These are phyloP conservation scores for Solanum verrucosum DNA, from an alignment of 257 asterid species.

Conservation along the genomic window DNA sequence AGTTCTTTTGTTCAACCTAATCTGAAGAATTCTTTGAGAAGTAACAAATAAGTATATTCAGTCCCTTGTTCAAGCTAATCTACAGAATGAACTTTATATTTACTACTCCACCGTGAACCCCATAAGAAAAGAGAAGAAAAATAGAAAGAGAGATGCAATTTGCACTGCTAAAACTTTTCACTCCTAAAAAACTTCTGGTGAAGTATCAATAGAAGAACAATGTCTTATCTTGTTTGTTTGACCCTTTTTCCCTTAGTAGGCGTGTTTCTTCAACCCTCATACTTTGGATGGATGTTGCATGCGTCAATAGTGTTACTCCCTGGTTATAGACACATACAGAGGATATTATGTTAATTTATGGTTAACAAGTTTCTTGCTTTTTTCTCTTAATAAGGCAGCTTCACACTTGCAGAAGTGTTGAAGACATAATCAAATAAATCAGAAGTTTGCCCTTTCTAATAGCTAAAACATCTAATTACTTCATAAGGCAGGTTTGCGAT, in stretches of 20 bases:
- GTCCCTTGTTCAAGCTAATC: background rate
- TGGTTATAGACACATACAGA: background rate
- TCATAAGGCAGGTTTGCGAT: background rate
- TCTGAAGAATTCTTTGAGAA: background rate
- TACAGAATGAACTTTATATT: background rate
- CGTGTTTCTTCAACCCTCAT: background rate
- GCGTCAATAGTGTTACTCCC: background rate
- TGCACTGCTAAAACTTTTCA: background rate
- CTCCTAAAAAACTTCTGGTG: background rate
- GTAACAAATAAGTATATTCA: background rate
- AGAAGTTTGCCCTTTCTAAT: background rate
- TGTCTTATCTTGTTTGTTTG: background rate
- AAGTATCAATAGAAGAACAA: background rate
- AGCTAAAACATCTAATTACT: background rate
- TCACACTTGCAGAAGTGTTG: background rate
- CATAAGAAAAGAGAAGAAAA: background rate
- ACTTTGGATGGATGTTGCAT: slow-evolving; percentile 1
- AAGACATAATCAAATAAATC: background rate
- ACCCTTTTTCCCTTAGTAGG: background rate
- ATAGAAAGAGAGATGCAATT: background rate
- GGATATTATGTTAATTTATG: background rate
- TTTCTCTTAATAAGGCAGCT: background rate
- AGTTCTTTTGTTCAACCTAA: background rate
- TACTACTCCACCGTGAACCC: background rate
- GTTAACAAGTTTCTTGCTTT: background rate